Evolutionary conservation across 495 filamentous ascomycete species (phyloP).

Genomic region (Daldinia concentrica): DNA sequence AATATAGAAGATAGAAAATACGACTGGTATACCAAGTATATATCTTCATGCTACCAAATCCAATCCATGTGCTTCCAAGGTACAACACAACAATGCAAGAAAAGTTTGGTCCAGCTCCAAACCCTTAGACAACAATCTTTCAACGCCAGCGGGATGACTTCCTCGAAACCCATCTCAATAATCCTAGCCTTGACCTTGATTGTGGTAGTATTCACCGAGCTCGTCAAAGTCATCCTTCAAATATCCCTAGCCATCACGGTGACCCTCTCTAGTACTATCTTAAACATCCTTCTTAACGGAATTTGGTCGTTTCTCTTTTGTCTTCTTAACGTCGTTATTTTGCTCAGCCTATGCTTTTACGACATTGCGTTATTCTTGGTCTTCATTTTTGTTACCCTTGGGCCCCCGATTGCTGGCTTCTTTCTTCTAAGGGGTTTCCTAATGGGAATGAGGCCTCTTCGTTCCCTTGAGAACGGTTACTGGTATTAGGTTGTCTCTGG

Average conservation of each 20-base stretch:
- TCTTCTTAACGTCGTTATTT: neutral
- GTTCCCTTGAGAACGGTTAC: neutral
- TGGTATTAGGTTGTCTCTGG: neutral
- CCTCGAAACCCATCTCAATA: neutral
- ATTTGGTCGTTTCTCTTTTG: neutral
- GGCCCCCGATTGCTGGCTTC: neutral
- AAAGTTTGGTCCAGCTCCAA: neutral
- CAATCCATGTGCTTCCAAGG: neutral
- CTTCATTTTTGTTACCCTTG: neutral
- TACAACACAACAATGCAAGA: neutral
- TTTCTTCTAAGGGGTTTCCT: neutral
- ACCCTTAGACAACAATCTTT: neutral
- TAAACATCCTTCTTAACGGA: neutral
- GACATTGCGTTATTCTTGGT: neutral
- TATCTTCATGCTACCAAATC: neutral
- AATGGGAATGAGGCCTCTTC: neutral
- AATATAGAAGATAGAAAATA: neutral
- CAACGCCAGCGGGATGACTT: neutral
- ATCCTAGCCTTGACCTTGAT: neutral
- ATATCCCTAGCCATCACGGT: neutral
- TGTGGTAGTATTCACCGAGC: neutral
- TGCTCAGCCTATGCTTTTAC: neutral
- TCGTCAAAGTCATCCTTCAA: neutral
- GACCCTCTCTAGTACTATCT: neutral
- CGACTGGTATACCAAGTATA: neutral